Base-by-base conservation (phyloP, 192 early-diverging fungal species). In the Dimargaris xerosporica region DNA sequence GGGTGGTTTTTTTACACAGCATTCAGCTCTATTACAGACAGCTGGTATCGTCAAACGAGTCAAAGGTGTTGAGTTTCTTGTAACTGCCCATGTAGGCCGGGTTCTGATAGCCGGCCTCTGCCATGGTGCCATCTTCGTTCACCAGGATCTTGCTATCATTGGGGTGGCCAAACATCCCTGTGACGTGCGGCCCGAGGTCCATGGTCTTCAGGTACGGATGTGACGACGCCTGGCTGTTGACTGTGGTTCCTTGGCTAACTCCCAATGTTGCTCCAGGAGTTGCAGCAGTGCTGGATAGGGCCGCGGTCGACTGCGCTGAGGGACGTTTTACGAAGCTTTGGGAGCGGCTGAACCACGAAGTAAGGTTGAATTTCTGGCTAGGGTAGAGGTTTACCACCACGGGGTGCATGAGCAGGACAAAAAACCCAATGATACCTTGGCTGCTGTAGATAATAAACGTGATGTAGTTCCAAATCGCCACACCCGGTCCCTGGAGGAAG, bases 321-420 rank as follows among this genome's bases (percentile, higher is more conserved):
- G 15, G 46, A 1, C 15, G 46, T 16, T 47, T n/a, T 12, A 16
- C 1, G 46, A 16, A 21, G 34, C 34, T 39, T 39, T 39, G 34
- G 34, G 34, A 5, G 34, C 34, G 34, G 34, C 34, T 39, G 34
- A 39, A 39, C 34, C 15, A 21, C 46, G 46, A 47, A 1, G 17
- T 47, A 54, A 54, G 1, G 30, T 25, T 15, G 25, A 54, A 29
- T 15, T 54, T 54, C 13, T 54, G 13, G 15, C 25, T 4, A 4
- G 19, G 53, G 53, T 54, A 54, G 3, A 29, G 3, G 21, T n/a
- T 15, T 15, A 54, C 13, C 53, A 54, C 25, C 19, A 54, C 30
- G 13, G 53, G 53, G 53, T 54, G 53, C 13, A 54, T 23, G 23
- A 54, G 30, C 53, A 54, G 23, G 53, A 54, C 28, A 23, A 54